Evolutionary conservation across 306 rosid species (phyloP).

Genomic region (Quercus aquifolioides): DNA sequence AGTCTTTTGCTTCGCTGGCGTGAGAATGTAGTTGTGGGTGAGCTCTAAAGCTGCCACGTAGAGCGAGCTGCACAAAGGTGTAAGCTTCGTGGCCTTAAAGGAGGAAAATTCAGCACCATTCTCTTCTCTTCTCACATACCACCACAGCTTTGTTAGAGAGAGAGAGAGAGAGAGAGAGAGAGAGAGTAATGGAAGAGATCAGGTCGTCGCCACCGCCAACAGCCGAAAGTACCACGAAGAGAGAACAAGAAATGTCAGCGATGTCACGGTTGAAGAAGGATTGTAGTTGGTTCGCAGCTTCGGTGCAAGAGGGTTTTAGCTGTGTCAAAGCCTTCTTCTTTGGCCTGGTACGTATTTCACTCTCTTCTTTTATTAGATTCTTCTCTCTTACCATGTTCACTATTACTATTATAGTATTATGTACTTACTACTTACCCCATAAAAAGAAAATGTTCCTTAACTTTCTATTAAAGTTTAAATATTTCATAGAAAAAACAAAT

Average conservation of each 20-base stretch:
- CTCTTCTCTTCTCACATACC: background rate
- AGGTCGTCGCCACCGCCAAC: conserved; percentile 8
- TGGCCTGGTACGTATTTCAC: conserved; percentile 26
- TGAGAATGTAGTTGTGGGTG: background rate
- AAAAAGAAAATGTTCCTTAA: no score
- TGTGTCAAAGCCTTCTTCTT: conserved; percentile 35
- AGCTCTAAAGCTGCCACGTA: conserved; percentile 6
- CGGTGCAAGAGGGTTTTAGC: conserved; percentile 27
- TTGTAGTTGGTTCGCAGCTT: conserved; percentile 12
- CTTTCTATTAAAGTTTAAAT: no score
- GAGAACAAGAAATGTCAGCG: background rate
- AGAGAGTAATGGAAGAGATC: conserved; percentile 4
- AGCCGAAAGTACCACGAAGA: background rate
- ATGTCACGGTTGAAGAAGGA: conserved; percentile 17
- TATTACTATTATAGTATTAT: no score
- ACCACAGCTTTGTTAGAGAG: background rate
- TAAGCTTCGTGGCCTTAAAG: background rate
- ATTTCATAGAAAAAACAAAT: no score
- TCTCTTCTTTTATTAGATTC: background rate
- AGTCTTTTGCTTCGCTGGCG: background rate
- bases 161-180: background rate
- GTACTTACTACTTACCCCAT: no score
- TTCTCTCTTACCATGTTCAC: background rate
- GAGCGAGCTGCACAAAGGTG: background rate
- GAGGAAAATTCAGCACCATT: background rate